phyloP scores from a whole-genome alignment of 345 rosid species.

The Citrus trifoliata region DNA sequence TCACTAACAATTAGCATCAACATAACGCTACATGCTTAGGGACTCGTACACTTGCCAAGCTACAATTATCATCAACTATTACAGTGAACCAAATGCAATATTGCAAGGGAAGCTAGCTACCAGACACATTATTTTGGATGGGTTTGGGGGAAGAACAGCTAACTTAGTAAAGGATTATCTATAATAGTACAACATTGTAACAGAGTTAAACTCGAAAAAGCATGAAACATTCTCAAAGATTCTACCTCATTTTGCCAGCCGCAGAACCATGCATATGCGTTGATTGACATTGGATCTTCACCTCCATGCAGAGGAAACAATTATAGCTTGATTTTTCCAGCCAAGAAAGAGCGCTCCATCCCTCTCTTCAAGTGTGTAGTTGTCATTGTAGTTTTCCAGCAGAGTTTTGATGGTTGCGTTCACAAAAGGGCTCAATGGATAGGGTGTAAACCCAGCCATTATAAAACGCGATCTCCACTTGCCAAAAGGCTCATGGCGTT shows the following conservation, averaged over 20 bases:
- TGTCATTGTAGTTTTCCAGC: slow-evolving; percentile 56
- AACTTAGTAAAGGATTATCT: slow-evolving; percentile 1
- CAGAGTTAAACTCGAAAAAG: slow-evolving; percentile 12
- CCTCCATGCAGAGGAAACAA: slow-evolving; percentile 87
- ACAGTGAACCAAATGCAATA: not conserved
- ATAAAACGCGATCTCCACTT: slow-evolving; percentile 81
- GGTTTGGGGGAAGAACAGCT: not conserved
- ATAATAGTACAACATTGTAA: not conserved
- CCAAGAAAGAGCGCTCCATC: slow-evolving; percentile 83
- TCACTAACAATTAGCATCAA: not conserved
- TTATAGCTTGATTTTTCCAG: slow-evolving; percentile 73
- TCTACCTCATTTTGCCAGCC: slow-evolving; percentile 3
- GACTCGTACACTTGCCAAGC: not conserved
- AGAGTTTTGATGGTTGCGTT: slow-evolving; percentile 70
- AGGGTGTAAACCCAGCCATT: slow-evolving; percentile 90
- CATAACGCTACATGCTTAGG: not conserved
- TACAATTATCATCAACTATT: not conserved
- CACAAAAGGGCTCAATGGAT: slow-evolving; percentile 64
- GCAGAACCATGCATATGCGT: not conserved
- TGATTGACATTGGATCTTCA: slow-evolving; percentile 14
- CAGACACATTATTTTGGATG: not conserved
- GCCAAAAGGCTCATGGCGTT: slow-evolving; percentile 77
- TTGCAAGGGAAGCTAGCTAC: not conserved
- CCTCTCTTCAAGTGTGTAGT: slow-evolving; percentile 71
- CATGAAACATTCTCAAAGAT: not conserved